Evolutionary conservation across 257 asterid genomes (phyloP), one percentile per base, ranked within the genome.

Genomic region (Marsdenia floribunda): DNA sequence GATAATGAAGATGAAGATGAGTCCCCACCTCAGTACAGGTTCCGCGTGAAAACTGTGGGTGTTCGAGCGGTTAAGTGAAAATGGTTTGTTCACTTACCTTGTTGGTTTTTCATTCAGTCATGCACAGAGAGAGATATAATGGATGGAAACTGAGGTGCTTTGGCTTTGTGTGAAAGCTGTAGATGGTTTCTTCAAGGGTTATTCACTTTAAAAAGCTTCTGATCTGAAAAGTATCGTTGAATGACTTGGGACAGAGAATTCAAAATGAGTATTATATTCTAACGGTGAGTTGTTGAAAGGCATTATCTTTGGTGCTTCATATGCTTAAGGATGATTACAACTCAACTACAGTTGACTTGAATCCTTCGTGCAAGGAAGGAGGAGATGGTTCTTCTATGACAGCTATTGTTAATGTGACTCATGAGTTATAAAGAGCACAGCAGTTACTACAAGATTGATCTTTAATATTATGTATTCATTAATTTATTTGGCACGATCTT

Each of bases 21-120:
- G 21, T 86, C 83, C 77, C 91, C 82, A 74, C 97, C 97, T 54
- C 99, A 92, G 58, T 95, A 88, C 71, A 76, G 97, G 54, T 92
- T 95, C 81, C 97, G 94, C 74, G 96, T 95, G 57, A 92, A 83
- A 82, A 92, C 89, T 38, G 90, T 89, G 71, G 98, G 97, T 33
- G 96, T 92, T 68, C 91, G 84, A 58, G 86, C 97, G 35, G 96
- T 92, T 44, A 90, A 95, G 75, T 95, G 71, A 87, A 40, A 44
- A 52, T 3, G 37, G 21, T 38, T 18, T 44, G 35, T 69, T 60
- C 52, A 67, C 35, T 71, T 67, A 73, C 71, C 76, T 58, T 33
- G 35, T 50, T 29, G 8, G 33, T 55, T 73, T 80, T 71, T 57
- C 47, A 44, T 53, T 59, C 61, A 60, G 67, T 68, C 29, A 24